Evolutionary conservation across 139 green algal genomes (phyloP).

Genomic region (Chlorella sp.): DNA sequence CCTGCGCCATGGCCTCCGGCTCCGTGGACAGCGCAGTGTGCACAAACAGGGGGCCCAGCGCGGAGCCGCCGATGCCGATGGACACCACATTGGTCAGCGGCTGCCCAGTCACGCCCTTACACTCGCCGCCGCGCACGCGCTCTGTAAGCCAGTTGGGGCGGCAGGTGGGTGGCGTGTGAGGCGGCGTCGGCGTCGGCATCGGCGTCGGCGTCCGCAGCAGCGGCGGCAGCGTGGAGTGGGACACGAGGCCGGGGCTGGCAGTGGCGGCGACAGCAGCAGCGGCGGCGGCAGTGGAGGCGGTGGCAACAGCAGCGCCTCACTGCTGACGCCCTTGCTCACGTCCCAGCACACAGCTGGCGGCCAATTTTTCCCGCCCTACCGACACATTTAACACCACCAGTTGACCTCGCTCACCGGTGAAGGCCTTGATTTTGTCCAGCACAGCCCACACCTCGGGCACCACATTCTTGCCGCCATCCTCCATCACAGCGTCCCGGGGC

Average conservation of each 20-base stretch:
- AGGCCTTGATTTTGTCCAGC: constrained; percentile 98
- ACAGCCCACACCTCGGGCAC: constrained; percentile 97
- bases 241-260: too few species aligned
- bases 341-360: too few species aligned
- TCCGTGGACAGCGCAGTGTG: constrained; percentile 94
- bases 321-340: too few species aligned
- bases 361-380: too few species aligned
- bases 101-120: constrained; percentile 94
- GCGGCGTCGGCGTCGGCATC: too few species aligned
- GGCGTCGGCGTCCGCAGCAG: too few species aligned
- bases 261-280: too few species aligned
- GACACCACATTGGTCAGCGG: constrained; percentile 94
- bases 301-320: too few species aligned
- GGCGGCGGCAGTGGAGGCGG: too few species aligned
- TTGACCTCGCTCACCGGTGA: constrained; percentile 54
- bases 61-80: constrained; percentile 97
- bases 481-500: constrained; percentile 69
- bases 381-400: not conserved
- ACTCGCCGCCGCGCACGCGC: constrained; percentile 84
- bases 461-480: constrained; percentile 68
- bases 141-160: constrained; percentile 7
- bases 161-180: not conserved
- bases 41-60: constrained; percentile 97
- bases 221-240: too few species aligned
- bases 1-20: constrained; percentile 37